A percentile compares a stretch with the other conserved stretches of the same genome.
phyloP scores from a whole-genome alignment of 768 basidiomycete genomes.

The Rhizopogon roseolus region DNA sequence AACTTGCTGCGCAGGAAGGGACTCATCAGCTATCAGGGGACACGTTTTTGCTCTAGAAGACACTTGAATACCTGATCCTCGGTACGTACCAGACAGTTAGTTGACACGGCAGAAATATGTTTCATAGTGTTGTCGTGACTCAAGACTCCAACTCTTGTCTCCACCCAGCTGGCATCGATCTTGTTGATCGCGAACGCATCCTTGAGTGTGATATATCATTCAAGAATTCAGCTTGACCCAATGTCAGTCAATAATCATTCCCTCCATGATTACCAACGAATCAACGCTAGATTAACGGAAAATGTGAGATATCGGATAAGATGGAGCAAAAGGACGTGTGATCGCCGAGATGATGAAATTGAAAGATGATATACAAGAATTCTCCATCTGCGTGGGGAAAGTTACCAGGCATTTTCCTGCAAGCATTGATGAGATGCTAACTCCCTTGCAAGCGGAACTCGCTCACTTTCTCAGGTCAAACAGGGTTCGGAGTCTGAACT shows the following conservation, averaged over 20 bases:
- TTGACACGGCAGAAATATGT: neutral
- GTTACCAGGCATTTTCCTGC: neutral
- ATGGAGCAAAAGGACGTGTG: neutral
- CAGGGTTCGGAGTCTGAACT: neutral
- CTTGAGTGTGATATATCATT: slow-evolving; percentile 76
- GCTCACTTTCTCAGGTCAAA: neutral
- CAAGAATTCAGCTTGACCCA: neutral
- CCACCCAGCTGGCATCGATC: slow-evolving; percentile 17
- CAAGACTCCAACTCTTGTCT: neutral
- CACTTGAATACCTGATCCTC: neutral
- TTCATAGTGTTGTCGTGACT: neutral
- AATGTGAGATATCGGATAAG: neutral
- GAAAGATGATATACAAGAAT: neutral
- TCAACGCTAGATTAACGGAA: neutral
- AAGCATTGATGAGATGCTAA: neutral
- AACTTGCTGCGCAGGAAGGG: neutral
- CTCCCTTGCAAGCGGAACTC: neutral
- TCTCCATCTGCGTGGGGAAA: neutral
- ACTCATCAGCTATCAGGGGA: neutral
- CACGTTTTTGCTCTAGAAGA: neutral
- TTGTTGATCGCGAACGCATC: slow-evolving; percentile 88
- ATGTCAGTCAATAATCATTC: neutral
- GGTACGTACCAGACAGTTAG: neutral
- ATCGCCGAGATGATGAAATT: neutral
- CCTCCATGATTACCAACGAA: neutral